phyloP scores from a whole-genome alignment of 495 filamentous ascomycete species.

The Cryomyces minteri region DNA sequence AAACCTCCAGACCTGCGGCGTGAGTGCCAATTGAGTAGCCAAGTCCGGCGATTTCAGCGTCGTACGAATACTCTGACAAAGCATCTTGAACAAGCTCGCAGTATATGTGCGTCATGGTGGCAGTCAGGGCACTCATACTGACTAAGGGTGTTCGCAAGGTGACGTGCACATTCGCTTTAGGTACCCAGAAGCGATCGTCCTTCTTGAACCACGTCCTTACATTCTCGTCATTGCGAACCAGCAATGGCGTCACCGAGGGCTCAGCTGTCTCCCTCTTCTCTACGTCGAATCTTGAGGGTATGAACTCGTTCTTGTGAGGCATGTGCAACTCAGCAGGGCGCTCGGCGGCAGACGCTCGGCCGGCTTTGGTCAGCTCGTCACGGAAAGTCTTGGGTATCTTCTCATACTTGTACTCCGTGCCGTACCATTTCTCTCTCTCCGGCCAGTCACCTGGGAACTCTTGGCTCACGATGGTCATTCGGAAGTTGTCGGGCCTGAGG shows the following conservation, averaged over 20 bases:
- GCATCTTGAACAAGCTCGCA: slow-evolving; percentile 79
- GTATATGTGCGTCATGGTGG: slow-evolving; percentile 63
- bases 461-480: slow-evolving; percentile 62
- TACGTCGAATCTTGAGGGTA: slow-evolving; percentile 82
- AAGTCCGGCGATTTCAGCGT: slow-evolving; percentile 83
- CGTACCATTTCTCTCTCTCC: slow-evolving; percentile 91
- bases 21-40: slow-evolving; percentile 61
- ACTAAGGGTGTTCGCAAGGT: slow-evolving; percentile 63
- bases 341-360: slow-evolving; percentile 31
- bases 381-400: slow-evolving; percentile 65
- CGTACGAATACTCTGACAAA: slow-evolving; percentile 87
- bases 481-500: slow-evolving; percentile 78
- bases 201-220: slow-evolving; percentile 96
- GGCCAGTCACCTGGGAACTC: slow-evolving; percentile 73
- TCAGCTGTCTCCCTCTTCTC: slow-evolving; percentile 77
- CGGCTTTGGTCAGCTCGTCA: slow-evolving; percentile 44
- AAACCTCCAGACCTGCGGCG: slow-evolving; percentile 55
- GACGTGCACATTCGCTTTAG: slow-evolving; percentile 72
- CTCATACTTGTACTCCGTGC: slow-evolving; percentile 78
- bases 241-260: slow-evolving; percentile 53
- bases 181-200: slow-evolving; percentile 97
- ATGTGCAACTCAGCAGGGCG: slow-evolving; percentile 61
- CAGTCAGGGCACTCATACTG: slow-evolving; percentile 55
- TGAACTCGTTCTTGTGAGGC: slow-evolving; percentile 89
- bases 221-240: slow-evolving; percentile 72